A percentile compares a stretch with the other conserved stretches of the same genome.
These are phyloP conservation scores for Puccinia sorghi DNA, from an alignment of 1,284 basidiomycete species.

Conservation along the genomic window DNA sequence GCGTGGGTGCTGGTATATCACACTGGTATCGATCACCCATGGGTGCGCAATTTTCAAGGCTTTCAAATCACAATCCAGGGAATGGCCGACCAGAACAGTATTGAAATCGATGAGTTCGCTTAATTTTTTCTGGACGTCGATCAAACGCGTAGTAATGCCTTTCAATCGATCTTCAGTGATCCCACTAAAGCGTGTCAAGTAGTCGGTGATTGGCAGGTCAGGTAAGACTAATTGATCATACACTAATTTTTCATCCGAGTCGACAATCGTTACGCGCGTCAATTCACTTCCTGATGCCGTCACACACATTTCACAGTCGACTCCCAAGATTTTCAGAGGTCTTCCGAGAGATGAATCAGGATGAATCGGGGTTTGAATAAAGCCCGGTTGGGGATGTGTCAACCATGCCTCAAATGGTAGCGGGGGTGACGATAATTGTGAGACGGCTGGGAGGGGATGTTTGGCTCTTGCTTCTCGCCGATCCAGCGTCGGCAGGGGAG, in stretches of 20 bases:
- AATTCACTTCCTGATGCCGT: slow-evolving; percentile 84
- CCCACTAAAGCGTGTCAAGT: slow-evolving; percentile 88
- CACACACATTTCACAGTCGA: slow-evolving; percentile 93
- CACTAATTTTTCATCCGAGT: slow-evolving; percentile 69
- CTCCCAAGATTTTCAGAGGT: slow-evolving; percentile 59
- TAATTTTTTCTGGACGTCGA: slow-evolving; percentile 72
- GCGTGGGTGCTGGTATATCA: slow-evolving; percentile 83
- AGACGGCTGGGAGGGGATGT: slow-evolving; percentile 52
- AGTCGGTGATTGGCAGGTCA: slow-evolving; percentile 75
- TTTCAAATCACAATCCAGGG: slow-evolving; percentile 83
- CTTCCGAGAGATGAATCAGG: slow-evolving; percentile 53
- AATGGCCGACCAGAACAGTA: slow-evolving; percentile 88
- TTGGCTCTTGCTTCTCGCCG: slow-evolving; percentile 11
- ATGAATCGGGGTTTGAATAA: slow-evolving; percentile 70
- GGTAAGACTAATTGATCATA: slow-evolving; percentile 87
- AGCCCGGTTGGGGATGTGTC: slow-evolving; percentile 59
- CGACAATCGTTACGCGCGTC: slow-evolving; percentile 77
- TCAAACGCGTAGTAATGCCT: slow-evolving; percentile 71
- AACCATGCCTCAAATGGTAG: slow-evolving; percentile 24
- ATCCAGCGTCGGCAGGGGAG: slow-evolving; percentile 60
- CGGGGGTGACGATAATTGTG: slow-evolving; percentile 36
- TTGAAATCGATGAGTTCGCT: slow-evolving; percentile 62
- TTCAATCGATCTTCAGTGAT: slow-evolving; percentile 74
- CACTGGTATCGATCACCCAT: slow-evolving; percentile 80
- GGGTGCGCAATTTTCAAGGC: slow-evolving; percentile 80